Conservation (phyloP, 148 eudicot genomes). For the Spergularia marina region DNA sequence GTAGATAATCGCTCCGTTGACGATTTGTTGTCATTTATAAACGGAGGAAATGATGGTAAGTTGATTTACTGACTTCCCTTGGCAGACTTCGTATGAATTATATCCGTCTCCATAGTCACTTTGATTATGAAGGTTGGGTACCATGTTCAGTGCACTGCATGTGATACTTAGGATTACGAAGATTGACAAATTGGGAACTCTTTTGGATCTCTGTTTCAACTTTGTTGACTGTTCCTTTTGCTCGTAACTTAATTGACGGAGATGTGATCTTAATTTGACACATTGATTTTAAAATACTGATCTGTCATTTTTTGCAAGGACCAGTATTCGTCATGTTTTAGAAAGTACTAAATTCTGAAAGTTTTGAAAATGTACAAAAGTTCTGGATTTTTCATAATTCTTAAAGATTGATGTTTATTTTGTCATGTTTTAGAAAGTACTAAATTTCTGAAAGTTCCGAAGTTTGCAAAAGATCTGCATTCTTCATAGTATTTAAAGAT, state of each 20-base stretch:
- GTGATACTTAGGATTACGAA: too few relatives aligned
- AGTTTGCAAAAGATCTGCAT: not conserved
- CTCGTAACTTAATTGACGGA: too few relatives aligned
- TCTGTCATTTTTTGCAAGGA: too few relatives aligned
- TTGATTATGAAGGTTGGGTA: not conserved
- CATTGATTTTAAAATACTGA: too few relatives aligned
- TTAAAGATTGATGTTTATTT: not conserved
- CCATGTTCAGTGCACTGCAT: too few relatives aligned
- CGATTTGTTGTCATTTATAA: conserved; percentile 81
- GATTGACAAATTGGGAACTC: not conserved
- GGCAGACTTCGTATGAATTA: conserved; percentile 2
- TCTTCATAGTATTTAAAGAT: not conserved
- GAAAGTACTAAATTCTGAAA: not conserved
- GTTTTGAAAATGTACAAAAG: not conserved
- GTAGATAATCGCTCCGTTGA: conserved; percentile 84
- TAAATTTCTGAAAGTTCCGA: not conserved
- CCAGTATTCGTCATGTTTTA: not conserved
- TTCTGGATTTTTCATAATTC: not conserved
- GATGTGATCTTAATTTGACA: too few relatives aligned
- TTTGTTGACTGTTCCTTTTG: too few relatives aligned
- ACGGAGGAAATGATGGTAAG: conserved; percentile 72
- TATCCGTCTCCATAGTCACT: not conserved
- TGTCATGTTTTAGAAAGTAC: not conserved
- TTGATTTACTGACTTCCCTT: conserved; percentile 11
- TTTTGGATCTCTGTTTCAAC: not conserved